A percentile compares a stretch with the other conserved stretches of the same genome.
Conservation (phyloP, 2,329 filamentous ascomycete species). For the Penicillium paneum region DNA sequence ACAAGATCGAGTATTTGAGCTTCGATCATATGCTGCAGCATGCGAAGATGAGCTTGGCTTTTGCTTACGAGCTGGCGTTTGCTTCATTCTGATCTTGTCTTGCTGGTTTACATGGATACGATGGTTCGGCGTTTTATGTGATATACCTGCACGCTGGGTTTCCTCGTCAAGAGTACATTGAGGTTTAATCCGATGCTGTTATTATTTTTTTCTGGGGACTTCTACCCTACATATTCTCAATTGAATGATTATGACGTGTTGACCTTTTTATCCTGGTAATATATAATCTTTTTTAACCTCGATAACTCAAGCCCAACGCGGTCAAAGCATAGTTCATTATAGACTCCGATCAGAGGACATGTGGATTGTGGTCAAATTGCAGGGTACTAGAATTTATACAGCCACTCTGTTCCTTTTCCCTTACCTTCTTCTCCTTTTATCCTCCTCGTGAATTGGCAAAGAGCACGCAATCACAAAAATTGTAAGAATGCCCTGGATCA, state of each 20-base stretch:
- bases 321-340: not conserved
- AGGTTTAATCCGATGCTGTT: not conserved
- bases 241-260: not conserved
- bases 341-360: not conserved
- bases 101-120: not conserved
- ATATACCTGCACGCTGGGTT: constrained; percentile 21
- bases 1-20: constrained; percentile 67
- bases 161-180: constrained; percentile 2
- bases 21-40: constrained; percentile 94
- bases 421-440: not conserved
- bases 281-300: too few relatives aligned
- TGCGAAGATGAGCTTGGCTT: constrained; percentile 75
- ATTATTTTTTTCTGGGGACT: not conserved
- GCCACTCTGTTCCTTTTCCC: not conserved
- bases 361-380: not conserved
- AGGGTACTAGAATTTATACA: not conserved
- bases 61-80: constrained; percentile 81
- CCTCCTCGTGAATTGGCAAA: not conserved
- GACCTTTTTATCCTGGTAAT: not conserved
- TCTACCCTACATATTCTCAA: not conserved
- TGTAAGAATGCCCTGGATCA: not conserved
- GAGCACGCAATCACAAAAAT: not conserved
- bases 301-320: not conserved
- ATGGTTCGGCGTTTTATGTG: constrained; percentile 16
- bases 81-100: constrained; percentile 56